These are phyloP conservation scores for Sporisorium reilianum DNA, from an alignment of 1,284 basidiomycete genomes.

Conservation along the genomic window DNA sequence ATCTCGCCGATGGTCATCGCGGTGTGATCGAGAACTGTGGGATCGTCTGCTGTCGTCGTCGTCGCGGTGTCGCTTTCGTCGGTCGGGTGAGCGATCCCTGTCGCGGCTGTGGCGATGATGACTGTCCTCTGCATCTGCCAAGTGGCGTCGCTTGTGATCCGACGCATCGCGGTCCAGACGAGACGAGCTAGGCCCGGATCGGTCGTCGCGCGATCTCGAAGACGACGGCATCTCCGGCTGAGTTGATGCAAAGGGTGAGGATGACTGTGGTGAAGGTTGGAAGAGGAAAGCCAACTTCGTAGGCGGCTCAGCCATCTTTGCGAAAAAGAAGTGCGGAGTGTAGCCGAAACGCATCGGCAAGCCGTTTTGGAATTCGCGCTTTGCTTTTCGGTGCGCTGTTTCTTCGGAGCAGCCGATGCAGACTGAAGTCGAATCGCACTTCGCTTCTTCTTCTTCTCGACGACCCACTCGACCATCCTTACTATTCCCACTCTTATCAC, in stretches of 20 bases:
- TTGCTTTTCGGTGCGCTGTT: background rate
- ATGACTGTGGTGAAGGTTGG: background rate
- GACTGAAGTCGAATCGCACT: background rate
- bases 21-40: conserved; percentile 22
- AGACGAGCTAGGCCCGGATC: conserved; percentile 23
- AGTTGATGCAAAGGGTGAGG: background rate
- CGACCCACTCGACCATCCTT: background rate
- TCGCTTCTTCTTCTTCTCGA: conserved; percentile 1
- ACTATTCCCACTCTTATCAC: background rate
- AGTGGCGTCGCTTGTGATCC: conserved; percentile 26
- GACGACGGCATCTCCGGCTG: conserved; percentile 26
- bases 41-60: conserved; percentile 18
- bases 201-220: conserved; percentile 20
- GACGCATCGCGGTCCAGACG: conserved; percentile 20
- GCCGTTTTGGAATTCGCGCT: background rate
- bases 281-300: background rate
- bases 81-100: conserved; percentile 22
- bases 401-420: conserved; percentile 2
- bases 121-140: conserved; percentile 22
- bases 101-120: conserved; percentile 13
- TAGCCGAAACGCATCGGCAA: conserved; percentile 15
- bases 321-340: conserved; percentile 15
- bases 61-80: conserved; percentile 32
- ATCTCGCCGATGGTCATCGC: conserved; percentile 16
- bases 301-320: conserved; percentile 5